Evolutionary conservation across 495 filamentous ascomycete genomes (phyloP).

Genomic region (Beverwykella pulmonaria): DNA sequence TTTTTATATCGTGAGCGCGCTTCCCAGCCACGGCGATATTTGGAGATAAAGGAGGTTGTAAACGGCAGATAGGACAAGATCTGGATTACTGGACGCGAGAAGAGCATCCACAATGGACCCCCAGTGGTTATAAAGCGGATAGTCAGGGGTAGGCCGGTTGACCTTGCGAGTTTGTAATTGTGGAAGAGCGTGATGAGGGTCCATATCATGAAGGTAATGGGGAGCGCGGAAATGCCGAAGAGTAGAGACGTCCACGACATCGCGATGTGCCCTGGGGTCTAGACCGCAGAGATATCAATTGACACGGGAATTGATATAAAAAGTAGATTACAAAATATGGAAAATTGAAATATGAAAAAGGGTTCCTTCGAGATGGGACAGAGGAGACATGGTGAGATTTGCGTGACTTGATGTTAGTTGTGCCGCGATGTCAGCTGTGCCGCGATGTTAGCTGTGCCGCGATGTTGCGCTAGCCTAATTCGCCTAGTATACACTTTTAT

Average conservation of each 20-base stretch:
- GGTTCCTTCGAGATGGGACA: no score
- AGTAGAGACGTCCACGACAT: background rate
- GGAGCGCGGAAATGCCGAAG: background rate
- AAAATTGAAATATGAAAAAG: no score
- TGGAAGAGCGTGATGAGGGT: background rate
- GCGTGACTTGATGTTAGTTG: no score
- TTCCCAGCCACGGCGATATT: slow-evolving; percentile 46
- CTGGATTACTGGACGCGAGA: background rate
- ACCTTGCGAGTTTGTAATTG: slow-evolving; percentile 1
- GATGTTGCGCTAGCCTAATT: no score
- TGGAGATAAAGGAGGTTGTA: slow-evolving; percentile 12
- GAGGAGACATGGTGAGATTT: no score
- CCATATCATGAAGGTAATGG: background rate
- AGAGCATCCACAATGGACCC: slow-evolving; percentile 21
- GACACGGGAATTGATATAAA: no score
- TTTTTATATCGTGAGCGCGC: slow-evolving; percentile 41
- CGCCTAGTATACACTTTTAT: no score
- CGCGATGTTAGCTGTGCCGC: no score
- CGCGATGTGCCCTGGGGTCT: background rate
- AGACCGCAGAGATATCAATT: no score
- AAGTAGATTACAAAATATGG: no score
- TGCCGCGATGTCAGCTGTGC: no score
- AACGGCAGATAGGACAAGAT: background rate
- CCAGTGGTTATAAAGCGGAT: slow-evolving; percentile 15
- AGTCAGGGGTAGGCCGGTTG: slow-evolving; percentile 8